These are phyloP conservation scores for Pseudogymnoascus sp. DNA, from an alignment of 2,329 filamentous ascomycete genomes.

Conservation along the genomic window DNA sequence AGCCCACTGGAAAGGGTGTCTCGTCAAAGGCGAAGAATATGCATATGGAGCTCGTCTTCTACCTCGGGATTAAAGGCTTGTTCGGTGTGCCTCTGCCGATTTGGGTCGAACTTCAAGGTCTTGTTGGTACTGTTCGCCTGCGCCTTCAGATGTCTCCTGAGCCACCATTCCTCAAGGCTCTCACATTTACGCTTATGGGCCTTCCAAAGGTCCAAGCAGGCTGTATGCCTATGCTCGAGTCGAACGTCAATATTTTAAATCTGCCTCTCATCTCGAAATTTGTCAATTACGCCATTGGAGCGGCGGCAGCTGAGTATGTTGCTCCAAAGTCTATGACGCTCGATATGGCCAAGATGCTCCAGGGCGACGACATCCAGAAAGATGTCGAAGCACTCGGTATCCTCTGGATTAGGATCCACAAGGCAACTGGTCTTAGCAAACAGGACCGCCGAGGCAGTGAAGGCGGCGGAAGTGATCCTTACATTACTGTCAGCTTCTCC, in stretches of 20 bases:
- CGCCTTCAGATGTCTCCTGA: constrained; percentile 82
- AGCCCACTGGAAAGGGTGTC: constrained; percentile 62
- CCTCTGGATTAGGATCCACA: constrained; percentile 89
- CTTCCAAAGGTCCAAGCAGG: constrained; percentile 82
- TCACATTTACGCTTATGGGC: constrained; percentile 93
- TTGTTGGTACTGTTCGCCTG: constrained; percentile 83
- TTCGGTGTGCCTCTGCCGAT: constrained; percentile 51
- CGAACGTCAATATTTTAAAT: constrained; percentile 85
- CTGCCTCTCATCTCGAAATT: constrained; percentile 91
- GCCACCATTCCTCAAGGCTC: constrained; percentile 82
- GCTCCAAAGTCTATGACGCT: constrained; percentile 91
- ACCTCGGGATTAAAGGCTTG: constrained; percentile 80
- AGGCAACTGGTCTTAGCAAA: constrained; percentile 81
- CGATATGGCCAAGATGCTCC: constrained; percentile 82
- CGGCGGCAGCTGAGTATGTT: constrained; percentile 84
- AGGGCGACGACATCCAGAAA: constrained; percentile 88
- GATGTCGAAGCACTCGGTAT: constrained; percentile 80
- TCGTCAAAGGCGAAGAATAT: constrained; percentile 86
- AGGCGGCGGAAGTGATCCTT: constrained; percentile 87
- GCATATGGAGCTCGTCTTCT: constrained; percentile 95
- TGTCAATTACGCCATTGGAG: constrained; percentile 88
- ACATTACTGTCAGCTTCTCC: constrained; percentile 90
- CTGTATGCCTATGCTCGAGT: constrained; percentile 87
- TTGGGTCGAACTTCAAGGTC: constrained; percentile 74
- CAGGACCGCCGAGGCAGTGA: constrained; percentile 77